Percentiles rank a stretch among this genome's conserved stretches.
phyloP scores from a whole-genome alignment of 2,329 filamentous ascomycete species.

The Colletotrichum eleusines region DNA sequence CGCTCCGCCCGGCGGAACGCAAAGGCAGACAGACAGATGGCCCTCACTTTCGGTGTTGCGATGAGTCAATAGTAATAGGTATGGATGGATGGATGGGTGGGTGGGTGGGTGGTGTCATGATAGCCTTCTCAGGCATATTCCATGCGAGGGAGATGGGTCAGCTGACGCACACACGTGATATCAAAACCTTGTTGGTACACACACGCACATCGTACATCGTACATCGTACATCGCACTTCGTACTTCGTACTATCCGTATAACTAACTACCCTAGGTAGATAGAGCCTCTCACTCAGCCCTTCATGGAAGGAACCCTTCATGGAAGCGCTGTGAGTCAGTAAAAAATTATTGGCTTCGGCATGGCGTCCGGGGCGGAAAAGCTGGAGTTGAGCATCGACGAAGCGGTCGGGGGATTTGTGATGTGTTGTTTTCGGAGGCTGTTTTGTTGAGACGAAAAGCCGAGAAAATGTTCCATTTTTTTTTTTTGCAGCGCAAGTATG shows the following conservation, averaged over 20 bases:
- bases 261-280: too few relatives aligned
- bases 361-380: conserved; percentile 3
- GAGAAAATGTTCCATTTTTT: conserved; percentile 19
- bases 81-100: too few relatives aligned
- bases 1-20: conserved; percentile 38
- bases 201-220: too few relatives aligned
- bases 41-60: conserved; percentile 3
- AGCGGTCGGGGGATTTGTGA: conserved; percentile 3
- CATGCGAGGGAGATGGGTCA: conserved; percentile 19
- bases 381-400: conserved; percentile 1
- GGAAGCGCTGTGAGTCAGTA: too few relatives aligned
- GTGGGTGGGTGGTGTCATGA: not conserved
- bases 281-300: conserved; percentile 4
- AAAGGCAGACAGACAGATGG: not conserved
- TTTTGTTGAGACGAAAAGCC: conserved; percentile 31
- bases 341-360: conserved; percentile 10
- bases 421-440: conserved; percentile 15
- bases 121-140: not conserved
- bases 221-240: too few relatives aligned
- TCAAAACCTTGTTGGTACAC: conserved; percentile 23
- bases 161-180: conserved; percentile 39
- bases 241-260: too few relatives aligned
- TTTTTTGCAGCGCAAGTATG: conserved; percentile 4
- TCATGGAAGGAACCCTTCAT: not conserved
- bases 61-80: not conserved